Conservation (phyloP, 2,329 filamentous ascomycete species). For the Trichoderma brevicompactum region DNA sequence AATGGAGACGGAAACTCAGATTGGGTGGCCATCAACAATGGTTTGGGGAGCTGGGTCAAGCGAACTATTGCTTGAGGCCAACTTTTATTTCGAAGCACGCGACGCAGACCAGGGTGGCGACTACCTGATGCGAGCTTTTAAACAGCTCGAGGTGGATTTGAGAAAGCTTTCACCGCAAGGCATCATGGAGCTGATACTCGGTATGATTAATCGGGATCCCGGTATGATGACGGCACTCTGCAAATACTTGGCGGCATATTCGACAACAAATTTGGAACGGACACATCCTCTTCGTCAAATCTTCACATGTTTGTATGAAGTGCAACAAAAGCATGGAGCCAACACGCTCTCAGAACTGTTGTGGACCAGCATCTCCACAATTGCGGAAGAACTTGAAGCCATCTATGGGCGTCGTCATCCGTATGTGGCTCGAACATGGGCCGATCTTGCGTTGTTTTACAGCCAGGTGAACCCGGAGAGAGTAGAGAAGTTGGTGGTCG, state of each 20-base stretch:
- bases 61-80: constrained; percentile 50
- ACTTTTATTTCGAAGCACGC: constrained; percentile 48
- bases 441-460: constrained; percentile 48
- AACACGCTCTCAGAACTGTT: constrained; percentile 49
- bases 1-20: constrained; percentile 43
- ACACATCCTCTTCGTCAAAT: constrained; percentile 50
- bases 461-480: constrained; percentile 45
- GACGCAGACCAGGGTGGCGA: constrained; percentile 48
- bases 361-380: constrained; percentile 47
- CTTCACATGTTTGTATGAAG: constrained; percentile 50
- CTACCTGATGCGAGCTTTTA: constrained; percentile 49
- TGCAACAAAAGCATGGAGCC: constrained; percentile 52
- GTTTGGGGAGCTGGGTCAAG: constrained; percentile 51
- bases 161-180: constrained; percentile 50
- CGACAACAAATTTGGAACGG: constrained; percentile 49
- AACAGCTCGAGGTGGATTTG: constrained; percentile 49
- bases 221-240: constrained; percentile 52
- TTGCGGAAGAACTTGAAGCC: constrained; percentile 51
- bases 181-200: constrained; percentile 49
- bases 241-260: constrained; percentile 51
- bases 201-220: constrained; percentile 50
- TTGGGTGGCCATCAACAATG: constrained; percentile 49
- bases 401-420: constrained; percentile 51
- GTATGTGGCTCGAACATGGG: constrained; percentile 50
- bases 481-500: constrained; percentile 44